Evolutionary conservation across 352 stramenopile genomes (phyloP).

Genomic region (Globisporangium alternatum): DNA sequence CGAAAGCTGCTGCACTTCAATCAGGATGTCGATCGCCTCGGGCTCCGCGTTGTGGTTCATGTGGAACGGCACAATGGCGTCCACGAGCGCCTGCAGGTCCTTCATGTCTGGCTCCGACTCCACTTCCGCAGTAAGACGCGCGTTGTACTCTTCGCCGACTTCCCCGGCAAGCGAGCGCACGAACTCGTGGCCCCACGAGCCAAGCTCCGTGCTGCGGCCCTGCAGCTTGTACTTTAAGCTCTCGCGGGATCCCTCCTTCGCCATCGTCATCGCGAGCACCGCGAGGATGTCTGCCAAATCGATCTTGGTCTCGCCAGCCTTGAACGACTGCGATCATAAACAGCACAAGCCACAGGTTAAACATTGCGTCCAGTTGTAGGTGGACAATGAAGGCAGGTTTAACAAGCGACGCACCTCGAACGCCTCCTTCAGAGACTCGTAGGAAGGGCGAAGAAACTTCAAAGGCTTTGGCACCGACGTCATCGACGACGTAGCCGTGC

Average conservation of each 20-base stretch:
- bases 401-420: constrained; percentile 31
- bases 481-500: constrained; percentile 97
- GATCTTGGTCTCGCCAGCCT: constrained; percentile 62
- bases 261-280: constrained; percentile 99
- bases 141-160: constrained; percentile 94
- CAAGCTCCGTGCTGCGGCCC: constrained; percentile 90
- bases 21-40: constrained; percentile 98
- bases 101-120: constrained; percentile 64
- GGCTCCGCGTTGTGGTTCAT: constrained; percentile 99
- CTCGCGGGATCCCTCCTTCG: constrained; percentile 89
- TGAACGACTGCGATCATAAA: constrained; percentile 24
- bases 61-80: constrained; percentile 99
- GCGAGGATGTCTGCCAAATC: constrained; percentile 87
- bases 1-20: constrained; percentile 97
- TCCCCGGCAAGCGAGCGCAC: constrained; percentile 96
- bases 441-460: constrained; percentile 98
- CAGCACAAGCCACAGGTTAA: background rate
- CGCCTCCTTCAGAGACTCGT: constrained; percentile 89
- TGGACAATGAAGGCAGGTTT: background rate
- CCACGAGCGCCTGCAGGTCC: constrained; percentile 95
- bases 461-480: constrained; percentile 99
- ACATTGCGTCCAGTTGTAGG: background rate
- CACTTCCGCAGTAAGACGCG: constrained; percentile 54
- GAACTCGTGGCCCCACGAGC: constrained; percentile 99
- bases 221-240: constrained; percentile 90